phyloP scores from a whole-genome alignment of 2,329 filamentous ascomycete genomes.

The Dendryphion nanum region DNA sequence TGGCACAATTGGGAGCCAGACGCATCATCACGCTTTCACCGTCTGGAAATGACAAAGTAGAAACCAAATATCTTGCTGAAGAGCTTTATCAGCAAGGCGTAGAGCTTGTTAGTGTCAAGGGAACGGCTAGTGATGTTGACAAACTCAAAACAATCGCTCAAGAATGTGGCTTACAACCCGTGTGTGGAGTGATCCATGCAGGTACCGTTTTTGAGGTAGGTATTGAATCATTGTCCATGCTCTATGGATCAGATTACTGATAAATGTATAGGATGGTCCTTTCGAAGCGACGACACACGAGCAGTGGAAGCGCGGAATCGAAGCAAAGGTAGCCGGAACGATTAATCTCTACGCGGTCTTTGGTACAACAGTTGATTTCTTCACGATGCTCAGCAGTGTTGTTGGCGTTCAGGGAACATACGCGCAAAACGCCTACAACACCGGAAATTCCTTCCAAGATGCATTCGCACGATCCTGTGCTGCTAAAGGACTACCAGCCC shows the following conservation, averaged over 20 bases:
- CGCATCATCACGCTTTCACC: conserved; percentile 15
- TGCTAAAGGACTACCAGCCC: conserved; percentile 14
- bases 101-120: conserved; percentile 4
- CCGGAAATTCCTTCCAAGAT: conserved; percentile 42
- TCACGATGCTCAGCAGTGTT: conserved; percentile 37
- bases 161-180: conserved; percentile 1
- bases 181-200: conserved; percentile 11
- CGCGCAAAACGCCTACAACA: conserved; percentile 47
- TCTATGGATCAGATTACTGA: not conserved
- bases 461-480: conserved; percentile 21
- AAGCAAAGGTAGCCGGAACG: conserved; percentile 18
- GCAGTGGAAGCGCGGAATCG: conserved; percentile 3
- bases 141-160: conserved; percentile 3
- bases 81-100: conserved; percentile 2
- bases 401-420: conserved; percentile 19
- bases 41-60: conserved; percentile 4
- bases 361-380: conserved; percentile 35
- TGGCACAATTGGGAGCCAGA: conserved; percentile 16
- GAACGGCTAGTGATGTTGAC: conserved; percentile 5
- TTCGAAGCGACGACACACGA: conserved; percentile 8
- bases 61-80: conserved; percentile 5
- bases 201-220: conserved; percentile 16
- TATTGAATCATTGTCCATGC: not conserved
- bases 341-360: conserved; percentile 1
- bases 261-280: conserved; percentile 3